Evolutionary conservation across 176 grass and related monocot genomes (phyloP), one percentile per base, ranked within the genome.

Genomic region (Dendrocalamus sinicus): DNA sequence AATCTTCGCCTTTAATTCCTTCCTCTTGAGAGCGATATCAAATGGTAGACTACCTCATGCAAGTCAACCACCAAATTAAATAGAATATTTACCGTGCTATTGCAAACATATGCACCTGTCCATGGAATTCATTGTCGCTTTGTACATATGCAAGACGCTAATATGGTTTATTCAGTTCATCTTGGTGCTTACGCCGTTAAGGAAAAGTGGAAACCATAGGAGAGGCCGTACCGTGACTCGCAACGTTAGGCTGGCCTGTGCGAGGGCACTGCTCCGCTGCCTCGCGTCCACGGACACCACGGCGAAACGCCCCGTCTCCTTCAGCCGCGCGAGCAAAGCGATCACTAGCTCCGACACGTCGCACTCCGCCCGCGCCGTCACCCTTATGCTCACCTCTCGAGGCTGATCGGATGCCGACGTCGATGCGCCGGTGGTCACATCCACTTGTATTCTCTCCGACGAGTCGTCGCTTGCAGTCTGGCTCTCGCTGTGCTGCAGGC

Each of bases 341-440:
- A 85, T 1, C 59, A 89, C 80, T 5, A 84, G 3, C 9, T 91
- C 92, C n/a, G 85, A 78, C 20, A 87, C 12, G 53, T 91, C 72
- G 50, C 89, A 85, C 28, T 89, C 89, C 3, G 24, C 87, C 26
- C 81, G 77, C 54, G 75, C 84, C 23, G 51, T 65, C 61, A 94
- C 67, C 57, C 30, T 55, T 35, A 94, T 64, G 62, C 72, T 47
- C 64, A 87, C 90, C 45, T 72, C 61, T 16, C 54, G 83, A 51
- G 88, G 65, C 17, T 30, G 72, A 64, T 22, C 2, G 8, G 85
- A 61, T 24, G 41, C 30, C 68, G 82, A 77, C 2, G 72, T 73
- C 40, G 89, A 73, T 4, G 83, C 46, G 13, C 43, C 57, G 51
- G 68, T n/a, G 80, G 75, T 78, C 37, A 86, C 75, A 1, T 89